Percentiles rank a stretch among this genome's conserved stretches.
Conservation (phyloP, 345 rosid genomes). For the Bretschneidera sinensis region DNA sequence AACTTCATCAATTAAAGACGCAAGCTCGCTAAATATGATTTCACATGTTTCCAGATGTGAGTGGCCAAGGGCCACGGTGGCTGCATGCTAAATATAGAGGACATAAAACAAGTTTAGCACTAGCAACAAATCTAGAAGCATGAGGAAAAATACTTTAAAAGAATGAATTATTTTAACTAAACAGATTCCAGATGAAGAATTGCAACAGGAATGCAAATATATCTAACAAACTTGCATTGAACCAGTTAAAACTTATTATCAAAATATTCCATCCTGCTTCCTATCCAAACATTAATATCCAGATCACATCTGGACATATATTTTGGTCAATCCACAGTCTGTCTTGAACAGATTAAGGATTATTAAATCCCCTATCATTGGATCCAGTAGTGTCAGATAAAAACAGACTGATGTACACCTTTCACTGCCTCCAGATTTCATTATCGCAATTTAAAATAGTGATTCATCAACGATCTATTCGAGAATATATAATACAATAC, state of each 20-base stretch:
- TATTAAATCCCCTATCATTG: no score
- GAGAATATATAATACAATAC: no score
- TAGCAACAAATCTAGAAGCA: slow-evolving; percentile 9
- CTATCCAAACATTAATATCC: not conserved
- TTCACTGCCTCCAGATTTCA: no score
- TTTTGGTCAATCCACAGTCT: no score
- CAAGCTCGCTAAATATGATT: slow-evolving; percentile 84
- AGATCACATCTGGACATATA: not conserved
- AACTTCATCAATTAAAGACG: slow-evolving; percentile 87
- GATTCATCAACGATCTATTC: no score
- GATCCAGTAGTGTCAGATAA: no score
- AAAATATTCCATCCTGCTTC: no score
- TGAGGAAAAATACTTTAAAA: not conserved
- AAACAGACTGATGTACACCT: no score
- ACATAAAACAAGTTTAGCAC: slow-evolving; percentile 16
- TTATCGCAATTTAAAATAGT: no score
- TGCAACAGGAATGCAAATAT: not conserved
- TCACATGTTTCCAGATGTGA: slow-evolving; percentile 98
- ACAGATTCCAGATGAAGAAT: not conserved
- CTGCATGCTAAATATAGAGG: slow-evolving; percentile 63
- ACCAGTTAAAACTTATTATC: not conserved
- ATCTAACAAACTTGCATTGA: not conserved
- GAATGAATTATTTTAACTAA: not conserved
- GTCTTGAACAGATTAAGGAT: no score
- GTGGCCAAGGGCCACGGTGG: slow-evolving; percentile 96